Percentiles rank a stretch among this genome's conserved stretches.
These are phyloP conservation scores for Setomelanomma holmii DNA, from an alignment of 2,329 filamentous ascomycete genomes.

Conservation along the genomic window DNA sequence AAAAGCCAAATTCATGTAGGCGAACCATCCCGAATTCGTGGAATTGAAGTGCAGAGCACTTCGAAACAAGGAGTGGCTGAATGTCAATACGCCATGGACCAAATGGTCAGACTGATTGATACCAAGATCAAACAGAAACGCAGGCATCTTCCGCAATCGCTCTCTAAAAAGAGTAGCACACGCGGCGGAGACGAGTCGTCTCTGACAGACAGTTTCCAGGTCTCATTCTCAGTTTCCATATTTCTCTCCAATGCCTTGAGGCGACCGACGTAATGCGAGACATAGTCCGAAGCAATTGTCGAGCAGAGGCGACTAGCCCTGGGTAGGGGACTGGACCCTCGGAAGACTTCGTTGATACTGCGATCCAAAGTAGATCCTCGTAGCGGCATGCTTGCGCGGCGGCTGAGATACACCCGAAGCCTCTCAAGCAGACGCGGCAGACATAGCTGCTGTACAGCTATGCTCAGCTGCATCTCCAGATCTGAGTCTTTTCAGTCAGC, in stretches of 20 bases:
- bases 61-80: conserved; percentile 11
- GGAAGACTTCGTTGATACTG: no score
- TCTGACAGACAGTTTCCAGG: conserved; percentile 13
- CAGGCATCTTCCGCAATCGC: conserved; percentile 24
- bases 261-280: neutral
- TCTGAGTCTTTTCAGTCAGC: neutral
- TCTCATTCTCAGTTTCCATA: neutral
- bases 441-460: no score
- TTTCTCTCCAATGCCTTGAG: no score
- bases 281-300: no score
- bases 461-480: no score
- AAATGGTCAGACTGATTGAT: conserved; percentile 23
- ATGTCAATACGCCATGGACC: conserved; percentile 28
- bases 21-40: neutral
- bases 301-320: no score
- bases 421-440: no score
- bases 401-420: no score
- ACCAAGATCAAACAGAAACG: conserved; percentile 17
- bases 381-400: no score
- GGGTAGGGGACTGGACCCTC: no score
- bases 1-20: no score
- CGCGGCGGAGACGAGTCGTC: conserved; percentile 12
- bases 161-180: conserved; percentile 24
- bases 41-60: conserved; percentile 2
- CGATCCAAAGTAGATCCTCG: no score